Base-by-base conservation (phyloP, 805 yeast species). In the Isabelozyma pseudorhagii region DNA sequence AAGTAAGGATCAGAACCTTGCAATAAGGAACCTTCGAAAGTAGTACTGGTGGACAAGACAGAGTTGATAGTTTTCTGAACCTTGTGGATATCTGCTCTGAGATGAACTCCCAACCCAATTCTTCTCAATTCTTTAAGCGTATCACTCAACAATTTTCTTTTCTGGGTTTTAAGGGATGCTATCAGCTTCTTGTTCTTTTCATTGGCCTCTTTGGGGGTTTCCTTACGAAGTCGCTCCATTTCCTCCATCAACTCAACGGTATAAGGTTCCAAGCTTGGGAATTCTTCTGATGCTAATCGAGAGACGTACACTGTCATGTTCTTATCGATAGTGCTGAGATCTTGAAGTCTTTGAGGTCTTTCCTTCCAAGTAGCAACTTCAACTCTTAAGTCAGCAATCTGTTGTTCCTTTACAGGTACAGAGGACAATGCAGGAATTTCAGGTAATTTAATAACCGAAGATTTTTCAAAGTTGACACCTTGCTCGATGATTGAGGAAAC, bases 101-200 rank as follows among this genome's bases (percentile, higher is more conserved):
- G 75, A 25, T 80, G 80, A 3, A 84, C 71, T 56, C 82, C 86
- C 55, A 94, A 67, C 1, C 99, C 99, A 61, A 89, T 81, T 50
- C 83, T 71, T 61, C 83, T 80, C 47, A 93, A 69, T 55, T 89
- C 94, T 53, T 83, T 83, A 51, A 94, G 68, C 0, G 91, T 80
- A 50, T 85, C 89, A 67, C 94, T 87, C 47, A 96, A 70, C 6
- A 91, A 67, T 55, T 85, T 87, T 51, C 84, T 76, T 68, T 94
- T 94, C 59, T 89, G 93, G n/a, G 85, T 78, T 60, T 86, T 88
- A 66, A 94, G 73, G 6, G 89, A 77, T 1, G 91, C 84, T 38
- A 86, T 67, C 0, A 72, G 61, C 1, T 58, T 28, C 62, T 87
- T 87, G 68, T 91, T 90, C 54, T 82, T 84, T 38, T 87, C 96